Base-by-base conservation (phyloP, 163 green algal genomes). In the Chlamydomonas reinhardtii region DNA sequence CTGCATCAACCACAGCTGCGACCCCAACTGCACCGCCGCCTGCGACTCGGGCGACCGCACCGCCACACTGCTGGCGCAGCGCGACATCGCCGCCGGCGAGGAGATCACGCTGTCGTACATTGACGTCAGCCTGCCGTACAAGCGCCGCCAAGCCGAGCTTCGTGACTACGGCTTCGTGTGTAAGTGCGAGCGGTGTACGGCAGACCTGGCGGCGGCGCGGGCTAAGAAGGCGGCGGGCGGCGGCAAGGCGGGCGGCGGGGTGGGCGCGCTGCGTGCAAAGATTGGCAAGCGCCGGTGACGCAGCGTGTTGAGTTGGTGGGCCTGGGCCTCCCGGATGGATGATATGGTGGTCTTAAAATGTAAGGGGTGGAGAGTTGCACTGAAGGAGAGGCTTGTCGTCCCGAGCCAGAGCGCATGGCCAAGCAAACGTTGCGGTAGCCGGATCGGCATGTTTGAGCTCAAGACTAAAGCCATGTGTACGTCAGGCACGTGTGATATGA, bases 1-100 rank as follows among this genome's bases (percentile, higher is more conserved):
- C 83, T 99, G 96, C 90, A 90, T 94, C 74, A 99, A 99, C 91
- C 97, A 99, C 93, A 95, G 89, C 87, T 98, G 96, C 85, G 84
- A 85, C 19, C 96, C 80, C 96, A 68, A 96, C 94, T 68, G 92
- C 92, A 27, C 83, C 90, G 29, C 92, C 94, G 70, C 89, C 89
- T 98, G 95, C 87, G 85, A 85, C 12, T 95, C 34, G 93, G 52
- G 96, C 94, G 56, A 94, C 92, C 14, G 75, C 90, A 37, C 92
- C 93, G 77, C 75, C n/a, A 92, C 91, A 0, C 77, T 98, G 2
- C 83, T 96, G 19, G 95, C 95, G 0, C 86, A 94, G 80, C 39
- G 73, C 0, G 31, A 48, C 82, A 95, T 98, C 27, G 9, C 35
- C 5, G 66, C 76, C 2, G 96, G 97, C 0, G 91, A 96, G 35